Conservation (phyloP, 257 asterid species). For the Przewalskia tangutica region DNA sequence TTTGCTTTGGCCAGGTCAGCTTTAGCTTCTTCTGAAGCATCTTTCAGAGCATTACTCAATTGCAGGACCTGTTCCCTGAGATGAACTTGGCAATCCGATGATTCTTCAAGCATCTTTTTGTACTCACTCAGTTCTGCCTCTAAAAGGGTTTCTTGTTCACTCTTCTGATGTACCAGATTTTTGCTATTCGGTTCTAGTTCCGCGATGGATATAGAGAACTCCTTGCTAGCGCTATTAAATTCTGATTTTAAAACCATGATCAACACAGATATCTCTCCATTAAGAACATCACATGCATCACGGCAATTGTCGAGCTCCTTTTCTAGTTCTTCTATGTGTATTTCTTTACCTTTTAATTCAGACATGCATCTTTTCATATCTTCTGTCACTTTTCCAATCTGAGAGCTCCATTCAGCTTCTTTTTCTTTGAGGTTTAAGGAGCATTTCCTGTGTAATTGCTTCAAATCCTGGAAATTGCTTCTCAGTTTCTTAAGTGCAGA, state of each 20-base stretch:
- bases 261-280: conserved; percentile 47
- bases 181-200: conserved; percentile 20
- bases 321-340: conserved; percentile 33
- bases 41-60: conserved; percentile 37
- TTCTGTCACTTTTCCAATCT: conserved; percentile 37
- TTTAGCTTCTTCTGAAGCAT: conserved; percentile 48
- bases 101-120: conserved; percentile 36
- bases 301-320: conserved; percentile 54
- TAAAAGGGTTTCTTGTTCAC: conserved; percentile 33
- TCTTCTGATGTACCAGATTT: conserved; percentile 38
- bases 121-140: conserved; percentile 22
- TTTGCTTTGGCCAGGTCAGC: conserved; percentile 51
- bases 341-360: conserved; percentile 34
- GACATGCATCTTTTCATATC: conserved; percentile 35
- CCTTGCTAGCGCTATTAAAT: conserved; percentile 25
- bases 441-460: conserved; percentile 49
- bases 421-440: conserved; percentile 39
- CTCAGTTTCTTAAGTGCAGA: conserved; percentile 59
- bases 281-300: conserved; percentile 33
- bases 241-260: conserved; percentile 50
- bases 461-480: conserved; percentile 52
- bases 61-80: conserved; percentile 40
- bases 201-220: background rate
- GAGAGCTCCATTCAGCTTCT: conserved; percentile 54
- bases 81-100: conserved; percentile 20